Evolutionary conservation across 495 filamentous ascomycete genomes (phyloP).

Genomic region (Friedmanniomyces endolithicus): DNA sequence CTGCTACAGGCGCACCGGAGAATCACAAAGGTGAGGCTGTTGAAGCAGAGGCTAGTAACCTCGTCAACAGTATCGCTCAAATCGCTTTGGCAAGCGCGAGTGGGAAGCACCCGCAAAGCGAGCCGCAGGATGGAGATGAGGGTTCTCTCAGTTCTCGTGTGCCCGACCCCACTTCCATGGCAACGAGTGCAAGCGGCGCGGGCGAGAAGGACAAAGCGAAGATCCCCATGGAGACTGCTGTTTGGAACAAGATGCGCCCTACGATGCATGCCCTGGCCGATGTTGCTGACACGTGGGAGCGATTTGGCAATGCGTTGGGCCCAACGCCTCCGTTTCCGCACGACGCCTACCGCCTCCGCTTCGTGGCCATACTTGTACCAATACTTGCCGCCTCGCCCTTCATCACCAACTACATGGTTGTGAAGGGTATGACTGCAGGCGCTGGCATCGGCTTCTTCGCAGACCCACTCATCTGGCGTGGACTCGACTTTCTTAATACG

Average conservation of each 20-base stretch:
- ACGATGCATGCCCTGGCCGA: constrained; percentile 66
- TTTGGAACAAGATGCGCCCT: constrained; percentile 63
- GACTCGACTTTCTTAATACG: constrained; percentile 48
- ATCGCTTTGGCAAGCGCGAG: constrained; percentile 65
- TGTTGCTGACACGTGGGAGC: constrained; percentile 66
- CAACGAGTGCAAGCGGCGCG: constrained; percentile 43
- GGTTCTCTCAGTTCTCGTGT: constrained; percentile 37
- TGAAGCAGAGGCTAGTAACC: constrained; percentile 72
- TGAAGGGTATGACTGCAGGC: constrained; percentile 54
- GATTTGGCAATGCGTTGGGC: constrained; percentile 65
- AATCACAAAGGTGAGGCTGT: constrained; percentile 77
- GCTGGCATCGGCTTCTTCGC: constrained; percentile 68
- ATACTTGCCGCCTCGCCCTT: constrained; percentile 48
- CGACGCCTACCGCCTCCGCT: constrained; percentile 46
- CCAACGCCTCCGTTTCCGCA: constrained; percentile 67
- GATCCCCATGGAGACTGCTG: constrained; percentile 64
- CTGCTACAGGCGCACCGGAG: constrained; percentile 69
- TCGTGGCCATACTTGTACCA: constrained; percentile 49
- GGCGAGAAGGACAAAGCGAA: constrained; percentile 72
- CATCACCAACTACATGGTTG: constrained; percentile 58
- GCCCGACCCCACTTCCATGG: constrained; percentile 50
- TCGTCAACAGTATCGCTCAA: constrained; percentile 62
- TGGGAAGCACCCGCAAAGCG: constrained; percentile 45
- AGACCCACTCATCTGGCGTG: constrained; percentile 55
- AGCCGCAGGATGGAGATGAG: constrained; percentile 24